Conservation (phyloP, 2,329 filamentous ascomycete genomes). For the Cladosporium sp. region DNA sequence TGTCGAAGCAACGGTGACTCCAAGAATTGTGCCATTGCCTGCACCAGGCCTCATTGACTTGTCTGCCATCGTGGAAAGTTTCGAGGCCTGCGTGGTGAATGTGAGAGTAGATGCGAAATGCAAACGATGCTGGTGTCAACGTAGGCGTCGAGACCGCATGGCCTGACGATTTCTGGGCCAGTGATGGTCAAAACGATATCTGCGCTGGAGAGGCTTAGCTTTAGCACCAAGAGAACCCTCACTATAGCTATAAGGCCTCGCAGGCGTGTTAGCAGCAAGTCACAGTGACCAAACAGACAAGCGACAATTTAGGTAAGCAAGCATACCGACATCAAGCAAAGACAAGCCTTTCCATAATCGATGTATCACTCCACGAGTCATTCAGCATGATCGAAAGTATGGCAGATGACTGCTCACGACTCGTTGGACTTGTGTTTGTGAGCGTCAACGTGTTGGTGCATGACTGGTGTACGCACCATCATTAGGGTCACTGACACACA, state of each 20-base stretch:
- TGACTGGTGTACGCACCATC: neutral
- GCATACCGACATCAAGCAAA: neutral
- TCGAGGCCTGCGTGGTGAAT: neutral
- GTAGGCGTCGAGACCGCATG: neutral
- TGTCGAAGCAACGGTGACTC: neutral
- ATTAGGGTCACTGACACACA: neutral
- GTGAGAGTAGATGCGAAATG: neutral
- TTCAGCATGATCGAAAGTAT: neutral
- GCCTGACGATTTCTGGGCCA: neutral
- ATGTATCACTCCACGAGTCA: neutral
- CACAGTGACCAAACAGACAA: neutral
- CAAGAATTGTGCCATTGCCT: neutral
- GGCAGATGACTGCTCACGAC: neutral
- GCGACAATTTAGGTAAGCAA: neutral
- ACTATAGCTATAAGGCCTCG: neutral
- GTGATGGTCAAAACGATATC: neutral
- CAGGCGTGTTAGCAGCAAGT: neutral
- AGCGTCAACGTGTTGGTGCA: neutral
- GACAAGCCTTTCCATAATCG: neutral
- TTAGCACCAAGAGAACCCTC: neutral
- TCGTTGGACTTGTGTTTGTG: neutral
- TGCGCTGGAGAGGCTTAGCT: neutral
- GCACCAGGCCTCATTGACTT: neutral
- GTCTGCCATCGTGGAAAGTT: neutral
- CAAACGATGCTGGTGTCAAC: neutral